Base-by-base conservation (phyloP, 805 yeast species). In the Sugiyamaella americana region DNA sequence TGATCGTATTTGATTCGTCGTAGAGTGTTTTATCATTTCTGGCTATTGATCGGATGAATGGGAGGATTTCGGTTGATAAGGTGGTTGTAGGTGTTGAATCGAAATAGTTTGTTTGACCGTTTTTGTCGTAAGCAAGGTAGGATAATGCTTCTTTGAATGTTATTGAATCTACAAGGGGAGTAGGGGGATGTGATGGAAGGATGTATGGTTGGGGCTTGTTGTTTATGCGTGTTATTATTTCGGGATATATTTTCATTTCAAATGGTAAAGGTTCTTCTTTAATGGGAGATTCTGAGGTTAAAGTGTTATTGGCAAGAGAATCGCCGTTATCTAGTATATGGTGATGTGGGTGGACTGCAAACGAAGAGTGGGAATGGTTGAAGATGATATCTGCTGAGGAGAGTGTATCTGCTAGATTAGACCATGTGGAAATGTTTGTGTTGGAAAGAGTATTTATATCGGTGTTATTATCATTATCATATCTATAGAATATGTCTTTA, bases 31-130 rank as follows among this genome's bases (percentile, higher is more conserved):
- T 17, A 32, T 64, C 68, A 3, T 49, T 49, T n/a, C 54, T 52
- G 1, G 61, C 66, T 53, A 64, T 61, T 3, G 34, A 34, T 3
- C 68, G 57, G 32, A 56, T 41, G 43, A 46, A 55, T 1, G 68
- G 68, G 1, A 56, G 55, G 4, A 61, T 29, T 19, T 63, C 64
- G 1, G 51, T 20, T 5, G 55, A 47, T 29, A 51, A 23, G 1
- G 37, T 18, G 16, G 41, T 5, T 11, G 43, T 52, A 3, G 52
- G 50, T 11, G 29, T 13, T 30, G 46, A 43, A 22, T 51, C 55
- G 34, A 50, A 51, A 8, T 29, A 17, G 21, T 21, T 21, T 22
- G 29, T 10, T 5, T 29, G 35, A 6, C 13, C 47, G 34, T 21
- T 37, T 11, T 26, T 4, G 26, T 11, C 30, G n/a, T 35, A 43